phyloP scores from a whole-genome alignment of 148 eudicot genomes.

The Camellia lanceoleosa region DNA sequence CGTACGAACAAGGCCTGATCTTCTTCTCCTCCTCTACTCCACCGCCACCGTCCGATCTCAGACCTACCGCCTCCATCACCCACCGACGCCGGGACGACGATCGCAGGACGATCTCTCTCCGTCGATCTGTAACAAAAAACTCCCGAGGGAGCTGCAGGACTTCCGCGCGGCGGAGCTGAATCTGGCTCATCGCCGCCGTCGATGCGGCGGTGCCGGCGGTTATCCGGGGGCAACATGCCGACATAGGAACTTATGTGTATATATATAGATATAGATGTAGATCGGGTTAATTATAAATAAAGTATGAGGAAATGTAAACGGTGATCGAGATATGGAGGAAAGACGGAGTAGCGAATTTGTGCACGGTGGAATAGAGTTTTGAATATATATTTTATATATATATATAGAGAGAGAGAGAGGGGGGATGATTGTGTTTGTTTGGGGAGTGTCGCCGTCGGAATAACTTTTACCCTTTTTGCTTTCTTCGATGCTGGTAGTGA shows the following conservation, averaged over 20 bases:
- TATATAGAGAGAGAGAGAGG: too few species aligned
- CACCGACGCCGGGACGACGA: conserved; percentile 6
- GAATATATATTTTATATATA: too few species aligned
- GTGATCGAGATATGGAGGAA: too few species aligned
- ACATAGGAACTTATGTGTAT: conserved; percentile 18
- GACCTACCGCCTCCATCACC: conserved; percentile 21
- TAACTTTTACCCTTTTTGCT: too few species aligned
- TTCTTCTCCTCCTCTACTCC: conserved; percentile 10
- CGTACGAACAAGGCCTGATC: conserved; percentile 3
- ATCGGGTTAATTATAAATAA: too few species aligned
- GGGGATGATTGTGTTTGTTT: too few species aligned
- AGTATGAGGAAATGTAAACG: too few species aligned
- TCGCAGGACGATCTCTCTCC: conserved; percentile 11
- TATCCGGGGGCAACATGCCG: conserved; percentile 22
- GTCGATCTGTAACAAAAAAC: background rate
- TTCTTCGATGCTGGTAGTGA: too few species aligned
- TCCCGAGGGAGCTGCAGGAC: background rate
- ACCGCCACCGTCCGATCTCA: conserved; percentile 11
- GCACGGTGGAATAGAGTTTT: too few species aligned
- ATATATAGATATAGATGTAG: too few species aligned
- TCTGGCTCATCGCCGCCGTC: background rate
- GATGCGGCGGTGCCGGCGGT: conserved; percentile 13
- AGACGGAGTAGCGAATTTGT: too few species aligned
- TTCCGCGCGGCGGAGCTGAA: background rate
- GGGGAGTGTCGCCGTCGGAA: too few species aligned